Percentiles rank a stretch among this genome's conserved stretches.
Conservation (phyloP, 768 basidiomycete species). For the Boletus pseudo-olivaceus region DNA sequence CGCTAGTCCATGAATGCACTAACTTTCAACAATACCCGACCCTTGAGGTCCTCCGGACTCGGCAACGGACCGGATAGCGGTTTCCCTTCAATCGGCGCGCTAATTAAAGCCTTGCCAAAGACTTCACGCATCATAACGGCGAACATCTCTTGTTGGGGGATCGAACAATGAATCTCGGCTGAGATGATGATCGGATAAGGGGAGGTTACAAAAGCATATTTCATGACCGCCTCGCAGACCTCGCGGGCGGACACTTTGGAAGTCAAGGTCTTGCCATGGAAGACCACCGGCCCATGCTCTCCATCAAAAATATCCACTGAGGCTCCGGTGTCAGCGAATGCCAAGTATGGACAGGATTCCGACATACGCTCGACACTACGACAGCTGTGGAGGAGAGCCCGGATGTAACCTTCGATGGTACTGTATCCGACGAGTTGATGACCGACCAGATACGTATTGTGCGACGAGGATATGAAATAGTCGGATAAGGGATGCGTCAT, state of each 20-base stretch:
- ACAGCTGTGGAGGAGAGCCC: slow-evolving; percentile 84
- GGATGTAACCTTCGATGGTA: slow-evolving; percentile 89
- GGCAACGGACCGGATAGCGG: slow-evolving; percentile 58
- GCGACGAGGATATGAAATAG: slow-evolving; percentile 86
- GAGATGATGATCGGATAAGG: slow-evolving; percentile 93
- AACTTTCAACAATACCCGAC: slow-evolving; percentile 82
- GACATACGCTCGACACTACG: slow-evolving; percentile 91
- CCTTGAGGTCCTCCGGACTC: slow-evolving; percentile 79
- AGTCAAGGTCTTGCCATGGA: slow-evolving; percentile 87
- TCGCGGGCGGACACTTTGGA: slow-evolving; percentile 78
- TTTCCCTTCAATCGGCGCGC: slow-evolving; percentile 44
- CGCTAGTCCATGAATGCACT: slow-evolving; percentile 7
- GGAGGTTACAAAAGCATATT: slow-evolving; percentile 88
- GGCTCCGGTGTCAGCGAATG: neutral
- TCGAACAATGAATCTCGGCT: slow-evolving; percentile 83
- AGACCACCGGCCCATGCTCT: slow-evolving; percentile 77
- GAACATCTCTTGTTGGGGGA: slow-evolving; percentile 76
- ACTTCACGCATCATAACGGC: slow-evolving; percentile 68
- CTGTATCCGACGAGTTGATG: slow-evolving; percentile 85
- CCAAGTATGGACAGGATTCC: neutral
- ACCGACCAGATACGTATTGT: slow-evolving; percentile 90
- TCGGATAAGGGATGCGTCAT: slow-evolving; percentile 88
- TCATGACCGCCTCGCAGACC: slow-evolving; percentile 76
- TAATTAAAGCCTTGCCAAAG: slow-evolving; percentile 55
- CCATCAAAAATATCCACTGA: slow-evolving; percentile 93